Base-by-base conservation (phyloP, 179 eudicot species). In the Corrigiola litoralis region DNA sequence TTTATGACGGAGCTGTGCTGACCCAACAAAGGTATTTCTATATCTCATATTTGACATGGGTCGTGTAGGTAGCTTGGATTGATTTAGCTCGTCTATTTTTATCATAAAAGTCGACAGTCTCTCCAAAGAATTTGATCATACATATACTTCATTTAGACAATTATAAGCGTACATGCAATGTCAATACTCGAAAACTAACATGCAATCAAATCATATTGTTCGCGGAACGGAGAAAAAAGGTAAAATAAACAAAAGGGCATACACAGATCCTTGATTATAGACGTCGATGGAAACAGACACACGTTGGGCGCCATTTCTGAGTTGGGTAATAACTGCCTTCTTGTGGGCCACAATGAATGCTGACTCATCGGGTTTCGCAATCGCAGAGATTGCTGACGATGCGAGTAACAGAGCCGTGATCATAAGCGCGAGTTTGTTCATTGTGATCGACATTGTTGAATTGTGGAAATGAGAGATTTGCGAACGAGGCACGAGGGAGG, bases 281-380 rank as follows among this genome's bases (percentile, higher is more conserved):
- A 90, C 53, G 42, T 90, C 87, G 48, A 90, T 77, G 18, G 88
- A 70, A 58, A 90, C 92, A 63, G 86, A 83, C 32, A 90, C 82
- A 8, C 86, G 86, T 58, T 90, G 95, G 47, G 67, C 60, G 54
- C 92, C 92, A 67, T 85, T 75, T 47, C 75, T 79, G 72, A 85
- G 92, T 71, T 87, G 71, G 34, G 79, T 79, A 54, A 87, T 74
- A 11, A 75, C 61, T 25, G 95, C 89, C 66, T 90, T 90, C 89
- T 90, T 90, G 70, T 90, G 97, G 13, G 89, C 97, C 0, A 90
- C 85, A 14, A 90, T 79, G 78, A 87, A 90, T 0, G 97, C 84
- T 4, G 74, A 80, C 0, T 84, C 88, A 1, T 6, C 49, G 0
- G 86, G 70, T 69, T 59, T 57, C 40, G 85, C 80, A 12, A 61